Evolutionary conservation across 2,329 filamentous ascomycete species (phyloP), one percentile per base, ranked within the genome.

Genomic region (Colletotrichum tropicicola): DNA sequence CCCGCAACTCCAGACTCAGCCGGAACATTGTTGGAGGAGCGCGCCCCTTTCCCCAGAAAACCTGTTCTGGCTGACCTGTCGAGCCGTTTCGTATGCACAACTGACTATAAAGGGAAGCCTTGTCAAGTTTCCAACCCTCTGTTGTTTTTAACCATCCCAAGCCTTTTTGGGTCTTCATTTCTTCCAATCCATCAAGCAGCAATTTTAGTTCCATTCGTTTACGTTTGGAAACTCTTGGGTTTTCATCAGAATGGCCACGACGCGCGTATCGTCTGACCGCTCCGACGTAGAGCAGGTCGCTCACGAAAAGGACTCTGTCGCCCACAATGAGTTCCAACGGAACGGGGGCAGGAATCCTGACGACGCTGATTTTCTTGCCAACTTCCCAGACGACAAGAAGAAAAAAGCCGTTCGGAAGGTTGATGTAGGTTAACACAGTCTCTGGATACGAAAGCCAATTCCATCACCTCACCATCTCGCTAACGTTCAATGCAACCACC

Each of bases 331-430:
- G 52, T 63, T 68, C 13, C 54, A 67, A 9, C 51, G 41, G 17
- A 35, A 59, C 5, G 67, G 64, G 21, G 47, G 53, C 17, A 64
- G 72, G 48, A 61, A 66, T 15, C 48, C 65, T 0, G 75, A 76
- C 10, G 77, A 78, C 65, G 59, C 68, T 5, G 72, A 73, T 13
- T 78, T 77, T 19, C 70, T 77, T 1, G 62, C 68, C 12, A 71
- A 68, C 32, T 77, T 76, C 52, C 68, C 73, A 0, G 70, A 73
- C 3, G 70, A 76, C 3, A 69, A 61, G 27, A 73, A 70, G 59
- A 75, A 73, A 58, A 73, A 66, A 35, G 68, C 71, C 2, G 61
- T 77, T 41, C 69, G 70, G 23, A 75, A 77, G 62, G 71, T 77
- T 17, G 71, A 75, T 58, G 72, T 70, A 49, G 60, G 70, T 65